These are phyloP conservation scores for Lecanicillium sp. DNA, from an alignment of 2,329 filamentous ascomycete genomes.

Conservation along the genomic window DNA sequence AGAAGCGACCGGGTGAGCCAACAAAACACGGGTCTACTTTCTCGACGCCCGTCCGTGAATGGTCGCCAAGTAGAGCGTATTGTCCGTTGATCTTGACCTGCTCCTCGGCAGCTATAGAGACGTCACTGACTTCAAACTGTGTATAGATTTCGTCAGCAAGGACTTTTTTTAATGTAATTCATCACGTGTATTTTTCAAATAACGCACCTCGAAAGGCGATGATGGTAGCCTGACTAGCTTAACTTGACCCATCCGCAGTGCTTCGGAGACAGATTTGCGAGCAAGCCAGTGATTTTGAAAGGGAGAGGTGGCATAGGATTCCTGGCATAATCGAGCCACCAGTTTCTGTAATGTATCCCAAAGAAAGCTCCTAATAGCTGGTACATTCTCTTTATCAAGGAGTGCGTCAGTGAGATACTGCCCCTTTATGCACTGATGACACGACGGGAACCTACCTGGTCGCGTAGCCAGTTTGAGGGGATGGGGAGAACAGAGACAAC, in stretches of 20 bases:
- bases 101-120: constrained; percentile 4
- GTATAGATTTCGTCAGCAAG: background rate
- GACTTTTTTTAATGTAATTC: background rate
- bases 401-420: no score
- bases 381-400: no score
- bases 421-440: no score
- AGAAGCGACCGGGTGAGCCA: constrained; percentile 19
- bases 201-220: constrained; percentile 22
- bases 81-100: constrained; percentile 14
- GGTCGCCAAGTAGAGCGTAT: constrained; percentile 21
- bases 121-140: constrained; percentile 7
- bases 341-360: no score
- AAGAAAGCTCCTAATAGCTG: no score
- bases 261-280: constrained; percentile 15
- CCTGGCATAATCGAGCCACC: constrained; percentile 20
- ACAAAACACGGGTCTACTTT: constrained; percentile 21
- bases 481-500: no score
- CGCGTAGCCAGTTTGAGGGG: no score
- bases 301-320: constrained; percentile 9
- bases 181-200: no score
- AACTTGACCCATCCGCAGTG: constrained; percentile 15
- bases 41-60: constrained; percentile 16
- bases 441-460: no score
- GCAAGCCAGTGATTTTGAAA: constrained; percentile 21
- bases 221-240: constrained; percentile 15